These are phyloP conservation scores for Annulohypoxylon nitens DNA, from an alignment of 495 filamentous ascomycete species.

Conservation along the genomic window DNA sequence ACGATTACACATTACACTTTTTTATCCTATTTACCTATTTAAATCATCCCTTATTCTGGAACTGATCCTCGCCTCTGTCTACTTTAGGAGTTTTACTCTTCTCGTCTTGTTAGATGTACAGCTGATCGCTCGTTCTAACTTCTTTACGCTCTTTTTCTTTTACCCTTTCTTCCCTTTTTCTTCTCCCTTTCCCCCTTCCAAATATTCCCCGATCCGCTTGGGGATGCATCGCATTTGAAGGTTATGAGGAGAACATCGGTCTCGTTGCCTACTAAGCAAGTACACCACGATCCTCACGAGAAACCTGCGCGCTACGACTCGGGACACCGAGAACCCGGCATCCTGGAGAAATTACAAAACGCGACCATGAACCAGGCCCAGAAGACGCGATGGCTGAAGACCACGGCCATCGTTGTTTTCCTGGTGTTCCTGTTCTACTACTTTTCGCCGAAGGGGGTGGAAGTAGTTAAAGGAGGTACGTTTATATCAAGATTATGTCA, in stretches of 20 bases:
- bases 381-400: constrained; percentile 84
- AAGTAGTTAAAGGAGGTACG: constrained; percentile 61
- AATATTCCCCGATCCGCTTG: constrained; percentile 37
- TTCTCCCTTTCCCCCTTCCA: constrained; percentile 13
- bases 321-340: constrained; percentile 58
- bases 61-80: constrained; percentile 39
- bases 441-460: constrained; percentile 70
- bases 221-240: constrained; percentile 49
- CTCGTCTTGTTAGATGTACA: constrained; percentile 20
- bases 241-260: constrained; percentile 71
- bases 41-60: constrained; percentile 30
- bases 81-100: constrained; percentile 20
- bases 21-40: constrained; percentile 33
- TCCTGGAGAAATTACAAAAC: constrained; percentile 63
- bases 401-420: constrained; percentile 79
- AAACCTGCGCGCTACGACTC: constrained; percentile 67
- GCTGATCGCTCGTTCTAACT: constrained; percentile 18
- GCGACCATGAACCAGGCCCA: constrained; percentile 77
- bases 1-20: background rate
- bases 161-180: constrained; percentile 17
- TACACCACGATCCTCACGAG: constrained; percentile 69
- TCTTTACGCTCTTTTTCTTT: constrained; percentile 22
- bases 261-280: constrained; percentile 69
- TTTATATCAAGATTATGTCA: background rate
- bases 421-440: constrained; percentile 82